These are phyloP conservation scores for Melastoma candidum DNA, from an alignment of 441 rosid genomes.

Conservation along the genomic window DNA sequence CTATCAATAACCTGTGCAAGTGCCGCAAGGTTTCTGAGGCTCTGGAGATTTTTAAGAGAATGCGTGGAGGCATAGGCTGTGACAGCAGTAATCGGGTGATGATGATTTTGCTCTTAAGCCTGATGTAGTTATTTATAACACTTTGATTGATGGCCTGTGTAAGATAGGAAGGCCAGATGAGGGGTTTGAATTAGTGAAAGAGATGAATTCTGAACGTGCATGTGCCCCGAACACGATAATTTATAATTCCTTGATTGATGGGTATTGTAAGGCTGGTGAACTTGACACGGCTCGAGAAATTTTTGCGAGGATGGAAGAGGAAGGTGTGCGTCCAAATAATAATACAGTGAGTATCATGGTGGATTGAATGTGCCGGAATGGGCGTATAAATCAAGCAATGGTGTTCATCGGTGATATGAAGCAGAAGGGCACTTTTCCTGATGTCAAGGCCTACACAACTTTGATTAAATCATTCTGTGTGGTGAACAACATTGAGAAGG, in stretches of 20 bases:
- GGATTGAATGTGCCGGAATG: constrained; percentile 61
- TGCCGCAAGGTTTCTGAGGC: constrained; percentile 55
- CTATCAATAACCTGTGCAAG: constrained; percentile 55
- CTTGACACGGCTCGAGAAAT: constrained; percentile 44
- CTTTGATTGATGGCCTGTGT: constrained; percentile 63
- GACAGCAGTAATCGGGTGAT: constrained; percentile 3
- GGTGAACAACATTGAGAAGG: constrained; percentile 48
- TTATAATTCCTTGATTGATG: constrained; percentile 65
- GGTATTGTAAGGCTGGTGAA: constrained; percentile 57
- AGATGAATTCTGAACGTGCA: constrained; percentile 36
- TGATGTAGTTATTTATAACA: constrained; percentile 52
- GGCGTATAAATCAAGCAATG: constrained; percentile 44
- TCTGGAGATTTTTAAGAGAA: constrained; percentile 36
- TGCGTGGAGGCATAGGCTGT: constrained; percentile 16
- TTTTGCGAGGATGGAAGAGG: constrained; percentile 49
- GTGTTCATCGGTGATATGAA: constrained; percentile 39
- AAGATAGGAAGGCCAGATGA: constrained; percentile 72
- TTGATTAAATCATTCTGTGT: constrained; percentile 51
- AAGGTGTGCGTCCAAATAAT: constrained; percentile 35
- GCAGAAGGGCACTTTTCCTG: constrained; percentile 35
- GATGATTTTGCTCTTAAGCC: constrained; percentile 40
- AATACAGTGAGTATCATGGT: constrained; percentile 48
- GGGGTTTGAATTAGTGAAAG: constrained; percentile 38
- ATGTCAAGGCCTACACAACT: constrained; percentile 39
- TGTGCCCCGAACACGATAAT: constrained; percentile 42